These are phyloP conservation scores for Sedum album DNA, from an alignment of 164 flowering plant species.

Conservation along the genomic window DNA sequence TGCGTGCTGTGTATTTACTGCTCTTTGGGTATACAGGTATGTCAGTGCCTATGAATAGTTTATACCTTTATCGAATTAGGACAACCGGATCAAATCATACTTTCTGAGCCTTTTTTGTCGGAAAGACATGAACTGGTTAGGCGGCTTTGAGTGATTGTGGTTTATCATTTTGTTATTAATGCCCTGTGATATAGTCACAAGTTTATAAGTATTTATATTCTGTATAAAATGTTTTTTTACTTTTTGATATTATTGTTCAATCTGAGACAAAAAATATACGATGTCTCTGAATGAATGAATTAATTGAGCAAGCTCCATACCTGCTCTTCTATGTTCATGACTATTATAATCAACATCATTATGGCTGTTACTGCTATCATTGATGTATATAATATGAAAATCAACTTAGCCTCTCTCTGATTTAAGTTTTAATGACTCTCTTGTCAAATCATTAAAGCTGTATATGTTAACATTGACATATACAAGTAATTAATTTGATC, in stretches of 20 bases:
- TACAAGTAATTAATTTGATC: background rate
- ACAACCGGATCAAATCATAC: background rate
- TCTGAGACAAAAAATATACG: too few species aligned
- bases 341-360: background rate
- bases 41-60: background rate
- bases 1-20: constrained; percentile 79
- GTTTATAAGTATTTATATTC: background rate
- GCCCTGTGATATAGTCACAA: background rate
- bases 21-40: constrained; percentile 91
- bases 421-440: background rate
- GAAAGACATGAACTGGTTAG: too few species aligned
- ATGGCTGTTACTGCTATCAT: background rate
- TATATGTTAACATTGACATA: background rate
- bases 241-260: background rate
- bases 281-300: background rate
- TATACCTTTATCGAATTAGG: background rate
- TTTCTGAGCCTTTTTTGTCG: too few species aligned
- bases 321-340: background rate
- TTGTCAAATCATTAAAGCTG: background rate
- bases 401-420: background rate
- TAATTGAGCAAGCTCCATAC: background rate
- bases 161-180: background rate
- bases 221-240: background rate
- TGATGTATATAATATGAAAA: background rate
- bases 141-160: background rate